These are phyloP conservation scores for Phytophthora lateralis DNA, from an alignment of 352 stramenopile genomes.

Conservation along the genomic window DNA sequence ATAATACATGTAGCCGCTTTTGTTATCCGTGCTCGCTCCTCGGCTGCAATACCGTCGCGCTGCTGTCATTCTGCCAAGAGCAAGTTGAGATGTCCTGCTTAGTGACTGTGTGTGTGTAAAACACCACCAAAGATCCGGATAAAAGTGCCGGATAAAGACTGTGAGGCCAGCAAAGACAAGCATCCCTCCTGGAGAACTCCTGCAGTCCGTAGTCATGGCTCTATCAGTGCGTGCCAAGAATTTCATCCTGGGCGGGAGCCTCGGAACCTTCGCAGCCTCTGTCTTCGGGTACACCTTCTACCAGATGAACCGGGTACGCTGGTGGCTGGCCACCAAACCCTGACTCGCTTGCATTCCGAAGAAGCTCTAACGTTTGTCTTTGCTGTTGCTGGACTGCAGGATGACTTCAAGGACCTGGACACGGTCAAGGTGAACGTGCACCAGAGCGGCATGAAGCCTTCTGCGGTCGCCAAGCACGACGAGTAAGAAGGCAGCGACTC, in stretches of 20 bases:
- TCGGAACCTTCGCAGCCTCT: slow-evolving; percentile 64
- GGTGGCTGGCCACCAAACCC: not conserved
- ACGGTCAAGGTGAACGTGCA: slow-evolving; percentile 84
- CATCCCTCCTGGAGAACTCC: not conserved
- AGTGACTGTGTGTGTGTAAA: no score
- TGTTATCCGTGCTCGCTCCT: no score
- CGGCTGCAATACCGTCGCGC: no score
- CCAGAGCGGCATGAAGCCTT: slow-evolving; percentile 77
- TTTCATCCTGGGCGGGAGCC: slow-evolving; percentile 67
- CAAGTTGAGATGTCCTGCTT: no score
- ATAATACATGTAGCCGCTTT: no score
- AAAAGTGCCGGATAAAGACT: slow-evolving; percentile 5
- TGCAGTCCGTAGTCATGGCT: slow-evolving; percentile 38
- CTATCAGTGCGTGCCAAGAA: slow-evolving; percentile 80
- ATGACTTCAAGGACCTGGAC: slow-evolving; percentile 85
- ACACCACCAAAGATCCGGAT: slow-evolving; percentile 16
- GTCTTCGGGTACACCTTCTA: slow-evolving; percentile 82
- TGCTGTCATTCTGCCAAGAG: no score
- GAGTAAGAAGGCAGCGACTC: slow-evolving; percentile 5
- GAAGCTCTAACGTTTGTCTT: not conserved
- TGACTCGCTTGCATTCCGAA: not conserved
- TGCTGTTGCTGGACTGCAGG: slow-evolving; percentile 34
- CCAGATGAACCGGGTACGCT: slow-evolving; percentile 80
- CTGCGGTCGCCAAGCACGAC: slow-evolving; percentile 61
- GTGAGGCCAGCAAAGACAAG: slow-evolving; percentile 6